phyloP scores from a whole-genome alignment of 306 rosid genomes.

The Hippophae rhamnoides region DNA sequence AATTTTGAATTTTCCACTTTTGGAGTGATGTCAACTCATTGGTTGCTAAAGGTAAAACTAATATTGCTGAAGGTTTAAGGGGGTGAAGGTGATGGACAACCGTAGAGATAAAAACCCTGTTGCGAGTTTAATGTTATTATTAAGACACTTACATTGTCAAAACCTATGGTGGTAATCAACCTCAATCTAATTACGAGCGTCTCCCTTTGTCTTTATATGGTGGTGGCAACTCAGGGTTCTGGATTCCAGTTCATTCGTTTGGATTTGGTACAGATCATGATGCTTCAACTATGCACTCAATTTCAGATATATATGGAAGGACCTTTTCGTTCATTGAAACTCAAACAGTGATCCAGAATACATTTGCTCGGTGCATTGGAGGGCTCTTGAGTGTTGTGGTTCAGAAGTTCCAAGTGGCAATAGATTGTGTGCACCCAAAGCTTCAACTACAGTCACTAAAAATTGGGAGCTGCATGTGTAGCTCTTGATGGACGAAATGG shows the following conservation, averaged over 20 bases:
- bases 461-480: conserved; percentile 76
- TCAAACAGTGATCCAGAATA: conserved; percentile 83
- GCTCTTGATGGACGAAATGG: conserved; percentile 52
- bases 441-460: conserved; percentile 48
- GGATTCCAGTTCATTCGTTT: conserved; percentile 85
- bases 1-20: neutral
- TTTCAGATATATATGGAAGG: conserved; percentile 91
- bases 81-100: conserved; percentile 85
- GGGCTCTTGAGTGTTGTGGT: conserved; percentile 89
- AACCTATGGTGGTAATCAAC: conserved; percentile 47
- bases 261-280: conserved; percentile 96
- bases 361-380: conserved; percentile 97
- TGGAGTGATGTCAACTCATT: conserved; percentile 82
- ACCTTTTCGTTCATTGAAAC: conserved; percentile 95
- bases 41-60: conserved; percentile 97
- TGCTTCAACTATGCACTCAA: conserved; percentile 88
- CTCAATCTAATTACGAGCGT: conserved; percentile 60
- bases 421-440: conserved; percentile 53
- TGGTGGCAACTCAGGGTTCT: conserved; percentile 57
- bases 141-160: conserved; percentile 82
- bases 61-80: conserved; percentile 93
- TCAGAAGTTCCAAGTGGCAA: conserved; percentile 74
- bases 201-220: conserved; percentile 68
- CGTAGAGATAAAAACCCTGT: conserved; percentile 82
- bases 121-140: conserved; percentile 71